Evolutionary conservation across 176 grass and related monocot genomes (phyloP).

Genomic region (Avena atlantica): DNA sequence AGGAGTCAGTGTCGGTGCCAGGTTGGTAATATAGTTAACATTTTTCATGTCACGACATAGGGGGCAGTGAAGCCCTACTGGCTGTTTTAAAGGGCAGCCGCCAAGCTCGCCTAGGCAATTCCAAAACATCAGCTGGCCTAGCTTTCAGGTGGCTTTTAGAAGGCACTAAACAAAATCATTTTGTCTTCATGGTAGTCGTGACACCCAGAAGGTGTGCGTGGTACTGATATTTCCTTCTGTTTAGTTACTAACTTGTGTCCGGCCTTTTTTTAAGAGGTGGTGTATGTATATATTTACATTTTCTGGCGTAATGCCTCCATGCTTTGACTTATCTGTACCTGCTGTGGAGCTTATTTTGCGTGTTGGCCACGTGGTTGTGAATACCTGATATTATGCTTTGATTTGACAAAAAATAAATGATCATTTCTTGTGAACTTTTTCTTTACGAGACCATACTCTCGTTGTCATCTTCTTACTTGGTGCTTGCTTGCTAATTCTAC

Average conservation of each 20-base stretch:
- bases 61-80: background rate
- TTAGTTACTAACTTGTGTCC: background rate
- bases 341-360: background rate
- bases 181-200: constrained; percentile 6
- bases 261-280: background rate
- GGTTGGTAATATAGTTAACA: background rate
- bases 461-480: background rate
- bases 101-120: background rate
- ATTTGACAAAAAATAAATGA: background rate
- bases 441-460: background rate
- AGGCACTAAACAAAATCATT: constrained; percentile 8
- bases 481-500: constrained; percentile 33
- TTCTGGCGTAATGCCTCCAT: background rate
- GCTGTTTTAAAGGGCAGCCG: background rate
- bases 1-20: too few relatives aligned
- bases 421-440: background rate
- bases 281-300: constrained; percentile 6
- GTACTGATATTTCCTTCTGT: background rate
- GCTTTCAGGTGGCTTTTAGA: constrained; percentile 27
- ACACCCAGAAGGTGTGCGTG: background rate
- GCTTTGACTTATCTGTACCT: background rate
- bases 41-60: constrained; percentile 4
- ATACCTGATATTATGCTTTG: background rate
- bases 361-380: background rate
- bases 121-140: constrained; percentile 12